phyloP scores from a whole-genome alignment of 1,139 yeast species.

The Pneumocystis wakefieldiae region DNA sequence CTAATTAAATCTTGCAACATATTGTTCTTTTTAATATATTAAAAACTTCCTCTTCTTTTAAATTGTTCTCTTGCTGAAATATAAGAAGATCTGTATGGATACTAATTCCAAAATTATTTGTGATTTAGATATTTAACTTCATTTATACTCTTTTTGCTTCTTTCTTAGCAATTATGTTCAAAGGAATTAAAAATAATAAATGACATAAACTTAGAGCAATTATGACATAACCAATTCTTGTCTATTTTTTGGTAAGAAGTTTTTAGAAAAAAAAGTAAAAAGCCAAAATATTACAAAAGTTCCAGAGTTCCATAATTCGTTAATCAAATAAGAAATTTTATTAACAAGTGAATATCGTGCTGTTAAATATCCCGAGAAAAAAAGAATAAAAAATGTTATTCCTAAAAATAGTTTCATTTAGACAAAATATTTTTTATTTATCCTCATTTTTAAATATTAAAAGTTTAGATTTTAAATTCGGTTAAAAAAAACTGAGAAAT shows the following conservation, averaged over 20 bases:
- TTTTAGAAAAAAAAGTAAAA: not conserved
- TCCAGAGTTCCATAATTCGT: not conserved
- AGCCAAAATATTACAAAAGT: not conserved
- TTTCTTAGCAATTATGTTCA: slow-evolving; percentile 1
- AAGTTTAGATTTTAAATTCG: not conserved
- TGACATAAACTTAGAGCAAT: not conserved
- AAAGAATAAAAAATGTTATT: not conserved
- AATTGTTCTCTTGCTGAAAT: slow-evolving; percentile 18
- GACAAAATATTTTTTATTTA: not conserved
- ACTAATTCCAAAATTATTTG: not conserved
- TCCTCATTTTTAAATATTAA: not conserved
- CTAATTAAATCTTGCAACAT: slow-evolving; percentile 8
- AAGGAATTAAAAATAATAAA: not conserved
- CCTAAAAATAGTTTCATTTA: not conserved
- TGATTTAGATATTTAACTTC: not conserved
- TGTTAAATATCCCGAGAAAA: not conserved
- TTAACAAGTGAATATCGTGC: not conserved
- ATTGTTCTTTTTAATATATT: not conserved
- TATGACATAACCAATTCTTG: not conserved
- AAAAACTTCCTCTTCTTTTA: slow-evolving; percentile 20
- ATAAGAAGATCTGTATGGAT: slow-evolving; percentile 1
- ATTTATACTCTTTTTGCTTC: slow-evolving; percentile 1
- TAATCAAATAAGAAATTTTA: not conserved
- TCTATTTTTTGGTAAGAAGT: not conserved
- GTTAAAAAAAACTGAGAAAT: not conserved